A percentile compares a stretch with the other conserved stretches of the same genome.
phyloP scores from a whole-genome alignment of 257 asterid genomes.

The Solanum gracilifrons region DNA sequence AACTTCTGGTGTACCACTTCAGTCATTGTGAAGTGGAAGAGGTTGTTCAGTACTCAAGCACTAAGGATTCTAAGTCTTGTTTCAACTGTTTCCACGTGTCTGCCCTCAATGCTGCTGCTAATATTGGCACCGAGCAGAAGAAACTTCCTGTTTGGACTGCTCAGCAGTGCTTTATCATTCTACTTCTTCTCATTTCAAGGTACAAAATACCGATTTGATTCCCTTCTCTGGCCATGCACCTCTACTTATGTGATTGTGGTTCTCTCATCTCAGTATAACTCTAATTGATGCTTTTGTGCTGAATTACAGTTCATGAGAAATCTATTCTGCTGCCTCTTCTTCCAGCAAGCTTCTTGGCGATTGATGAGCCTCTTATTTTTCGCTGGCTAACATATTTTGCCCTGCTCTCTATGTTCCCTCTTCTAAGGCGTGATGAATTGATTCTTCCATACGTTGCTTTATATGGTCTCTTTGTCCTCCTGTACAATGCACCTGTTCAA shows the following conservation, averaged over 20 bases:
- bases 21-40: constrained; percentile 78
- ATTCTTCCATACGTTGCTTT: constrained; percentile 56
- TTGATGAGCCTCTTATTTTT: constrained; percentile 62
- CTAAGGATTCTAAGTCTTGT: constrained; percentile 61
- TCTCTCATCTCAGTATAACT: background rate
- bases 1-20: constrained; percentile 96
- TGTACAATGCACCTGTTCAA: constrained; percentile 53
- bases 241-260: background rate
- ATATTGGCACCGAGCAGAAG: constrained; percentile 52
- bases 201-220: constrained; percentile 16
- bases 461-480: constrained; percentile 57
- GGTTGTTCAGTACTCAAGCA: constrained; percentile 59
- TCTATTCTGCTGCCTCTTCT: constrained; percentile 88
- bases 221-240: background rate
- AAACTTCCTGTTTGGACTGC: constrained; percentile 69
- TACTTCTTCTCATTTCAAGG: constrained; percentile 98
- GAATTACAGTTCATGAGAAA: constrained; percentile 74
- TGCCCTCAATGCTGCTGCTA: constrained; percentile 78
- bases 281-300: constrained; percentile 1
- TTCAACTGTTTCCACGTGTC: constrained; percentile 63
- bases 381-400: constrained; percentile 59
- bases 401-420: constrained; percentile 90
- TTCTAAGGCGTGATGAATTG: constrained; percentile 65
- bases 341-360: constrained; percentile 84
- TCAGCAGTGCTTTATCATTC: constrained; percentile 73